Percentiles rank a stretch among this genome's conserved stretches.
Conservation (phyloP, 371 early-diverging fungal genomes). For the Mucor sp. region DNA sequence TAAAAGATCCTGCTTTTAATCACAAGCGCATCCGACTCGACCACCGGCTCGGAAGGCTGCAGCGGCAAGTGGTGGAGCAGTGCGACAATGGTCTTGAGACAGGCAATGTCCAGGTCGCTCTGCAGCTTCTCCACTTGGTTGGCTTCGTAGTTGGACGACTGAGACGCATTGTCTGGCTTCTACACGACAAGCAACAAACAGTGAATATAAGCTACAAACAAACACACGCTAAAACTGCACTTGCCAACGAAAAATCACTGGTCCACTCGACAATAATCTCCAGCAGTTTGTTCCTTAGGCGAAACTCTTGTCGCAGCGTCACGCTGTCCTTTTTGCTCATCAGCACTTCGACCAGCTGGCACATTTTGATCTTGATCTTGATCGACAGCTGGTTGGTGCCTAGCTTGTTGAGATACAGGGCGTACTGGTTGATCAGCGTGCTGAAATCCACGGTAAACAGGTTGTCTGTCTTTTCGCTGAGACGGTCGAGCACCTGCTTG, state of each 20-base stretch:
- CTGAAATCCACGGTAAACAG: slow-evolving; percentile 77
- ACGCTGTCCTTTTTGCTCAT: slow-evolving; percentile 75
- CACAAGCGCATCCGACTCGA: slow-evolving; percentile 57
- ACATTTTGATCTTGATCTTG: slow-evolving; percentile 78
- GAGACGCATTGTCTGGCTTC: slow-evolving; percentile 25
- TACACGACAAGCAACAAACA: not conserved
- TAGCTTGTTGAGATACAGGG: slow-evolving; percentile 76
- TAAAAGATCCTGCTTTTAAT: slow-evolving; percentile 74
- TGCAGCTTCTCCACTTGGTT: slow-evolving; percentile 59
- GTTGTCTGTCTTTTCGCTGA: slow-evolving; percentile 61
- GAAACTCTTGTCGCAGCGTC: slow-evolving; percentile 79
- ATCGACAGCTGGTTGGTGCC: slow-evolving; percentile 57
- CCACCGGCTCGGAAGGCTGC: slow-evolving; percentile 66
- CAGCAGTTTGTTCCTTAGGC: slow-evolving; percentile 76
- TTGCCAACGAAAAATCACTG: slow-evolving; percentile 66
- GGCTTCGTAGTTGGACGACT: slow-evolving; percentile 38
- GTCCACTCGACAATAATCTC: slow-evolving; percentile 85
- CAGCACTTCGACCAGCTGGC: slow-evolving; percentile 79
- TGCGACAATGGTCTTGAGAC: slow-evolving; percentile 78
- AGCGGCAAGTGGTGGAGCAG: slow-evolving; percentile 79
- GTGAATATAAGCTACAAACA: not conserved
- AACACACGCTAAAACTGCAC: not conserved
- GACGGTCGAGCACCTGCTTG: slow-evolving; percentile 76
- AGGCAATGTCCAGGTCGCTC: slow-evolving; percentile 76
- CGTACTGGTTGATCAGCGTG: slow-evolving; percentile 69